Conservation (phyloP, 2,329 filamentous ascomycete genomes). For the Periglandula ipomoeae region DNA sequence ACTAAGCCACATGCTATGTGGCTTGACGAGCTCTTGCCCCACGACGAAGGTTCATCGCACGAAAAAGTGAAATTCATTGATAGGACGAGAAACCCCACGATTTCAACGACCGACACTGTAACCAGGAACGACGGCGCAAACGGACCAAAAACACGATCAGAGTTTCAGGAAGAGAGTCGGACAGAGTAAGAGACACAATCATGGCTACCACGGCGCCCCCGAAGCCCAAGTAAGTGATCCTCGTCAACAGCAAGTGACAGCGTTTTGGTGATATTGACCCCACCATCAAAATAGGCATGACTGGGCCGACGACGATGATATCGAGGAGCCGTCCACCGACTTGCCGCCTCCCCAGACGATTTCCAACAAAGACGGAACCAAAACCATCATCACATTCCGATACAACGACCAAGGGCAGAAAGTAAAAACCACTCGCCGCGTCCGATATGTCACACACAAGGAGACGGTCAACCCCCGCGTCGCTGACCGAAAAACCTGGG, state of each 20-base stretch:
- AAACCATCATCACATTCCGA: slow-evolving; percentile 84
- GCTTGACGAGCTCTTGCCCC: slow-evolving; percentile 19
- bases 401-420: slow-evolving; percentile 92
- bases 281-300: slow-evolving; percentile 47
- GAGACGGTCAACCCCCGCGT: slow-evolving; percentile 95
- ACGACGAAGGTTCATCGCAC: slow-evolving; percentile 27
- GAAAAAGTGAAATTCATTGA: slow-evolving; percentile 32
- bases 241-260: slow-evolving; percentile 3
- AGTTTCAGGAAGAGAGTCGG: background rate
- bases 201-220: slow-evolving; percentile 30
- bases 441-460: slow-evolving; percentile 84
- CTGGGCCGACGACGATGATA: slow-evolving; percentile 95
- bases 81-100: slow-evolving; percentile 29
- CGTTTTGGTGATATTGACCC: slow-evolving; percentile 23
- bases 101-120: slow-evolving; percentile 17
- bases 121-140: slow-evolving; percentile 14
- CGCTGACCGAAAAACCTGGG: slow-evolving; percentile 85
- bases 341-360: slow-evolving; percentile 84
- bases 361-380: slow-evolving; percentile 96
- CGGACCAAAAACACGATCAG: background rate
- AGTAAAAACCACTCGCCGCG: slow-evolving; percentile 93
- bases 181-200: slow-evolving; percentile 14
- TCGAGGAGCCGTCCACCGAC: slow-evolving; percentile 58
- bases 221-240: slow-evolving; percentile 30
- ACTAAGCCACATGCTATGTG: slow-evolving; percentile 15